Evolutionary conservation across 2,329 filamentous ascomycete genomes (phyloP).

Genomic region (Talaromyces amestolkiae): DNA sequence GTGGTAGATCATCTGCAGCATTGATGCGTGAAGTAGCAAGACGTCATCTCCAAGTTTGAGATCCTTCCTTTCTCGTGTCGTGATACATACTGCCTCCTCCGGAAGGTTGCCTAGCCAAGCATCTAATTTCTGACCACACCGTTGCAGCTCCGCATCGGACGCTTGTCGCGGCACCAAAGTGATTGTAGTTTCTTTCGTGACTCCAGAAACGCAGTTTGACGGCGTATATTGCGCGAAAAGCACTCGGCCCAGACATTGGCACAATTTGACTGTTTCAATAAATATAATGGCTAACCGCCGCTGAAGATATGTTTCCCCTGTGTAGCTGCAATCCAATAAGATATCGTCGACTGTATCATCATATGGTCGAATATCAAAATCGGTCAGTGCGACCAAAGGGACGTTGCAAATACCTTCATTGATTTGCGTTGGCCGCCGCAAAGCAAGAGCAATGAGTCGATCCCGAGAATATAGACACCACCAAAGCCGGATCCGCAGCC

Average conservation of each 20-base stretch:
- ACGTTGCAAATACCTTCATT: slow-evolving; percentile 89
- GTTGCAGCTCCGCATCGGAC: slow-evolving; percentile 70
- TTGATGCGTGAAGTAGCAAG: slow-evolving; percentile 67
- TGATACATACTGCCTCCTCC: slow-evolving; percentile 64
- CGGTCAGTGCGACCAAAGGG: slow-evolving; percentile 74
- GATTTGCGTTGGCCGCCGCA: slow-evolving; percentile 83
- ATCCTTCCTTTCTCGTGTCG: slow-evolving; percentile 59
- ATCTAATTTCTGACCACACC: slow-evolving; percentile 71
- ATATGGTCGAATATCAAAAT: slow-evolving; percentile 72
- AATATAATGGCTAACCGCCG: slow-evolving; percentile 76
- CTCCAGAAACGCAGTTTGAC: slow-evolving; percentile 68
- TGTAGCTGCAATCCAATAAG: slow-evolving; percentile 60
- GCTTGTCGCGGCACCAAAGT: slow-evolving; percentile 82
- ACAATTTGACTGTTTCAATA: slow-evolving; percentile 82
- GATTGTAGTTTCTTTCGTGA: slow-evolving; percentile 68
- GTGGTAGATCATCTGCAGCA: slow-evolving; percentile 87
- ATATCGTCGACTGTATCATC: slow-evolving; percentile 65
- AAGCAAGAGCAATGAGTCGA: slow-evolving; percentile 80
- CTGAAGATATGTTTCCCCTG: slow-evolving; percentile 69
- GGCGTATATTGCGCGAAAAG: slow-evolving; percentile 85
- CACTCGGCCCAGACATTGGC: slow-evolving; percentile 79
- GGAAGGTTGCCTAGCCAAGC: slow-evolving; percentile 71
- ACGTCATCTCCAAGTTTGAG: slow-evolving; percentile 51
- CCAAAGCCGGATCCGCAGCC: slow-evolving; percentile 85
- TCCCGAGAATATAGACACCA: slow-evolving; percentile 94